A percentile compares a stretch with the other conserved stretches of the same genome.
These are phyloP conservation scores for Fagopyrum tataricum DNA, from an alignment of 148 eudicot species.

Conservation along the genomic window DNA sequence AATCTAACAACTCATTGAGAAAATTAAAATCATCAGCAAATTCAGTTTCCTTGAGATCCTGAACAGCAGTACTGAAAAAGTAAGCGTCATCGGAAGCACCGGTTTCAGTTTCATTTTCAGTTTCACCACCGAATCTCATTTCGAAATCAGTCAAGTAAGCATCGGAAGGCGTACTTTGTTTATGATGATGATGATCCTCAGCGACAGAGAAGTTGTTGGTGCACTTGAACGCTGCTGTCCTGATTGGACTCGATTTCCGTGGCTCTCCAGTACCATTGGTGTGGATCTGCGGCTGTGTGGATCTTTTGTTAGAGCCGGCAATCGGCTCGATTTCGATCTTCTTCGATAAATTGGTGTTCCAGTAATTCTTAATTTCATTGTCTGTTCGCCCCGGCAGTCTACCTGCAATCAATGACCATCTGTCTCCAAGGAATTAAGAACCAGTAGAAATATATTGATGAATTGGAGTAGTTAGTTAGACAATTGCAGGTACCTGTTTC, in stretches of 20 bases:
- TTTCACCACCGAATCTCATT: neutral
- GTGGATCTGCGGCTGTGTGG: neutral
- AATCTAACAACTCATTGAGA: conserved; percentile 5
- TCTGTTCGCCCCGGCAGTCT: conserved; percentile 30
- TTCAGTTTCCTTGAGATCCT: conserved; percentile 1
- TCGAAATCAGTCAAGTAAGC: neutral
- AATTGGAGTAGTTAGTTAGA: neutral
- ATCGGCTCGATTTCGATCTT: neutral
- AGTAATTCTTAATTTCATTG: conserved; percentile 28
- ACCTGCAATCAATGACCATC: conserved; percentile 27
- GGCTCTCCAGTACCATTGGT: neutral
- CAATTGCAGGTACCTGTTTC: conserved; percentile 21
- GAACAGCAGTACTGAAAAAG: neutral
- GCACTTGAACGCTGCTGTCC: conserved; percentile 11
- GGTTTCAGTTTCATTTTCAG: neutral
- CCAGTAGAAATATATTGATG: too few relatives aligned
- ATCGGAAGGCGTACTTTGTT: neutral
- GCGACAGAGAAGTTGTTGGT: conserved; percentile 11
- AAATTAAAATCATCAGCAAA: conserved; percentile 5
- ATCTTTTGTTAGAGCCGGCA: neutral
- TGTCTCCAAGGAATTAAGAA: neutral
- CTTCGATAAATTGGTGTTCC: conserved; percentile 27
- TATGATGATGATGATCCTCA: neutral
- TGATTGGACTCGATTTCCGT: conserved; percentile 5
- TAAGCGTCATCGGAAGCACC: neutral